Conservation (phyloP, 805 yeast species). For the Cyberlindnera meyerae region DNA sequence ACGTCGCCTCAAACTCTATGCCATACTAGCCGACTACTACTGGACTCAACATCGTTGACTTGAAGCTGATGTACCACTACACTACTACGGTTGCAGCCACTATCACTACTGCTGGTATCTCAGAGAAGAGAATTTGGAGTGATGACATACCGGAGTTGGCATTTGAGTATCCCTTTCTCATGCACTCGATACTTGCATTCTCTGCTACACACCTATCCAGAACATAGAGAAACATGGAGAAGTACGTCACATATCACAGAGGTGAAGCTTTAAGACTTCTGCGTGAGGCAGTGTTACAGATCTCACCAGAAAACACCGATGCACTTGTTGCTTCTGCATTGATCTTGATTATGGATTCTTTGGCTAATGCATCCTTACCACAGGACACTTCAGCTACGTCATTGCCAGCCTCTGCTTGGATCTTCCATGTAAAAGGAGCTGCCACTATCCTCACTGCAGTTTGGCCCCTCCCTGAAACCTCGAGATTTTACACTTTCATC, state of each 20-base stretch:
- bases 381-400: constrained; percentile 36
- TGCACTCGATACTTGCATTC: constrained; percentile 89
- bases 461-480: constrained; percentile 79
- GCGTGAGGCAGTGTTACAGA: constrained; percentile 80
- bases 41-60: constrained; percentile 42
- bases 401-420: constrained; percentile 92
- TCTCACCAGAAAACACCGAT: constrained; percentile 82
- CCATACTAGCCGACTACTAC: constrained; percentile 47
- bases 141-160: constrained; percentile 85
- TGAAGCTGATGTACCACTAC: constrained; percentile 82
- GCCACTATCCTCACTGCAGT: constrained; percentile 93
- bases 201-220: constrained; percentile 88
- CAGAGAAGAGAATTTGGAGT: constrained; percentile 82
- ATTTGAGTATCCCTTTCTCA: constrained; percentile 79
- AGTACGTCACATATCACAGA: constrained; percentile 78
- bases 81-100: constrained; percentile 81
- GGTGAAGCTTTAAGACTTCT: constrained; percentile 79
- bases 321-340: constrained; percentile 91
- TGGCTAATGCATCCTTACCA: constrained; percentile 78
- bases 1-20: constrained; percentile 6
- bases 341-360: constrained; percentile 84
- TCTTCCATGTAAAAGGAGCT: constrained; percentile 94
- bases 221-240: constrained; percentile 69
- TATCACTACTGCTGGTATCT: constrained; percentile 85
- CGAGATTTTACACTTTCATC: constrained; percentile 62